Conservation (phyloP, 2,329 filamentous ascomycete species). For the Venturia carpophila region DNA sequence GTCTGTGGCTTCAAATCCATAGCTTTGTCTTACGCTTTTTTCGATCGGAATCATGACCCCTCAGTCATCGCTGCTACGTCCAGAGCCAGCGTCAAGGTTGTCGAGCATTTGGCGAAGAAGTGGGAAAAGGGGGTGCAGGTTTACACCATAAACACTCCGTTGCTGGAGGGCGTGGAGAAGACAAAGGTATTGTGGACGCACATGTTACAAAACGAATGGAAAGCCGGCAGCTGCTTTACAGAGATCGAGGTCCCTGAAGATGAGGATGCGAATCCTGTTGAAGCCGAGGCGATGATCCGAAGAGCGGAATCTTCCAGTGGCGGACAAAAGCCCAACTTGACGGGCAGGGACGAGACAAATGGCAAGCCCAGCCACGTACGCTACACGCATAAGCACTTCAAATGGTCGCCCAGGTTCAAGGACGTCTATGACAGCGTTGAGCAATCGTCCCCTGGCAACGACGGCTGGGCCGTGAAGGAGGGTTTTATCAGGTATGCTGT, state of each 20-base stretch:
- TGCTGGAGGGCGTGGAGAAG: constrained; percentile 65
- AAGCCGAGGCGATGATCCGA: constrained; percentile 67
- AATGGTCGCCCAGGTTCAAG: constrained; percentile 81
- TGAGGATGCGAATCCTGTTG: constrained; percentile 50
- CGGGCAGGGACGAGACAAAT: constrained; percentile 30
- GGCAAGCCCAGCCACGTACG: constrained; percentile 33
- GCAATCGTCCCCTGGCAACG: constrained; percentile 68
- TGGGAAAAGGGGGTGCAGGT: constrained; percentile 68
- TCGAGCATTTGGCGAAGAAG: constrained; percentile 60
- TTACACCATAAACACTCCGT: constrained; percentile 86
- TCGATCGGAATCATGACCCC: constrained; percentile 74
- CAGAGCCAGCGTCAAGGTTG: constrained; percentile 63
- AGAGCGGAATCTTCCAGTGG: constrained; percentile 48
- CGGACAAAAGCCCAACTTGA: constrained; percentile 24
- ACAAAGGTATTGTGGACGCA: constrained; percentile 73
- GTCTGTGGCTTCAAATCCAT: constrained; percentile 52
- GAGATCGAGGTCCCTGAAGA: constrained; percentile 61
- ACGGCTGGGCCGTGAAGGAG: constrained; percentile 87
- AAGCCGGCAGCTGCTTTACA: constrained; percentile 69
- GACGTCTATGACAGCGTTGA: constrained; percentile 87
- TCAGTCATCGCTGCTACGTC: constrained; percentile 71
- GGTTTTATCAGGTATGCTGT: constrained; percentile 56
- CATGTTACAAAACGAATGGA: constrained; percentile 89
- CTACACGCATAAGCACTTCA: constrained; percentile 80
- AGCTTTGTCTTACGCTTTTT: constrained; percentile 86